Evolutionary conservation across 208 protist genomes (phyloP).

Genomic region (Acanthamoeba triangularis): DNA sequence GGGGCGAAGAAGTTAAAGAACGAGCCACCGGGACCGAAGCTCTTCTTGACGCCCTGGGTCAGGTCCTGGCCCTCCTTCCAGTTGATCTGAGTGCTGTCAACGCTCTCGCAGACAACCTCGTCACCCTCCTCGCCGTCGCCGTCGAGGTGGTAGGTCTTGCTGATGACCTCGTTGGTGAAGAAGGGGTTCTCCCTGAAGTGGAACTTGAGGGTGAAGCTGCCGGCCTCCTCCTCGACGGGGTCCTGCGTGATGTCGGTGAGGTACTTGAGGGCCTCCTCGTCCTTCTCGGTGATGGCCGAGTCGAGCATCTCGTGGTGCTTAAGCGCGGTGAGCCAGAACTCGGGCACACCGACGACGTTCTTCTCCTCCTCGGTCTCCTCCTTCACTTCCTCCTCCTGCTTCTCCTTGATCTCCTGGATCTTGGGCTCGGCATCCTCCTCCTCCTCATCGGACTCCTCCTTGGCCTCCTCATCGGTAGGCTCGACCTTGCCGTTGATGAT

Average conservation of each 20-base stretch:
- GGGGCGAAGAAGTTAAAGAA: constrained; percentile 78
- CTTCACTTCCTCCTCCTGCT: constrained; percentile 29
- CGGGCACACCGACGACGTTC: constrained; percentile 75
- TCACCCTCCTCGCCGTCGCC: constrained; percentile 44
- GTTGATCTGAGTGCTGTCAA: constrained; percentile 75
- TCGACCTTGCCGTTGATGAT: constrained; percentile 60
- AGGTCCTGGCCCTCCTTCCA: constrained; percentile 73
- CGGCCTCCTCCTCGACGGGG: constrained; percentile 17
- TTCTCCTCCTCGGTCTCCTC: constrained; percentile 32
- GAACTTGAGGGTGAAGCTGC: constrained; percentile 82
- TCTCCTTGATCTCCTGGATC: constrained; percentile 44
- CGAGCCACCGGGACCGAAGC: not conserved
- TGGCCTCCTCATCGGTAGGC: constrained; percentile 73
- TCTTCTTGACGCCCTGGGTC: constrained; percentile 43
- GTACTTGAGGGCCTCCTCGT: constrained; percentile 67
- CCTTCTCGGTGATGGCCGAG: constrained; percentile 69
- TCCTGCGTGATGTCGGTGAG: constrained; percentile 74
- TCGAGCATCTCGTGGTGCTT: constrained; percentile 65
- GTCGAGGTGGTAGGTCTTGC: constrained; percentile 83
- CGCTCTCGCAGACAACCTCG: constrained; percentile 70
- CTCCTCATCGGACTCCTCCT: constrained; percentile 17
- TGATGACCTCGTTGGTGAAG: constrained; percentile 81
- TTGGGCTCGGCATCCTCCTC: constrained; percentile 5
- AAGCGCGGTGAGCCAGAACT: constrained; percentile 84
- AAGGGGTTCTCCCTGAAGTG: constrained; percentile 82